These are phyloP conservation scores for Mucor circinelloides DNA, from an alignment of 371 early-diverging fungal species.

Conservation along the genomic window DNA sequence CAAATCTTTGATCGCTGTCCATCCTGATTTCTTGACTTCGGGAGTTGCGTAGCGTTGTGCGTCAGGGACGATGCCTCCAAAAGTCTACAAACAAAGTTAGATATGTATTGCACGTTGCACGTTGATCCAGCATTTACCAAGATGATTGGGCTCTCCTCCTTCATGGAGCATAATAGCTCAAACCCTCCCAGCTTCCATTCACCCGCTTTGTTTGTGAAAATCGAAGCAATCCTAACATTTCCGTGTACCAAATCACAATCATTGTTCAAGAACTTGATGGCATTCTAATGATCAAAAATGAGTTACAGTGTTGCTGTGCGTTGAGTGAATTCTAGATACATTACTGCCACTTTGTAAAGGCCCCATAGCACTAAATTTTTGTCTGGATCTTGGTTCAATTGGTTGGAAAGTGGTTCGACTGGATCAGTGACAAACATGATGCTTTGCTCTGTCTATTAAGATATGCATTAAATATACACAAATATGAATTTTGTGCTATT, in stretches of 20 bases:
- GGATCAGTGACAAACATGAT: conserved; percentile 93
- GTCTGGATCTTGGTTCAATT: conserved; percentile 59
- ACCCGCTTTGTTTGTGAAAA: conserved; percentile 86
- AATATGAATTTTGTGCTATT: background rate
- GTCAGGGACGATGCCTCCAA: conserved; percentile 70
- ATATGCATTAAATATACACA: background rate
- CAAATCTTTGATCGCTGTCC: conserved; percentile 63
- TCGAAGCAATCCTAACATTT: conserved; percentile 74
- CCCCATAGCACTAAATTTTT: conserved; percentile 82
- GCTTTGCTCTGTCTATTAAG: conserved; percentile 71
- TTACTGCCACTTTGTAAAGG: conserved; percentile 86
- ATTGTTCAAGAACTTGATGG: conserved; percentile 83
- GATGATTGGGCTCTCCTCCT: conserved; percentile 72
- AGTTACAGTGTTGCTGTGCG: background rate
- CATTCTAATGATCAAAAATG: conserved; percentile 53
- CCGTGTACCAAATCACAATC: conserved; percentile 91
- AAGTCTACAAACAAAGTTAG: conserved; percentile 43
- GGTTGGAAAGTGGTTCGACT: conserved; percentile 73
- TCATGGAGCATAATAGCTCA: conserved; percentile 75
- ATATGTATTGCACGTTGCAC: background rate
- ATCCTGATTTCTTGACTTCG: conserved; percentile 70
- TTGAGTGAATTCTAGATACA: background rate
- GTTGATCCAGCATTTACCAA: conserved; percentile 41
- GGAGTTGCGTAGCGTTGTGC: conserved; percentile 74
- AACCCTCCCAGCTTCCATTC: conserved; percentile 96